Percentiles rank a stretch among this genome's conserved stretches.
phyloP scores from a whole-genome alignment of 2,329 filamentous ascomycete genomes.

The Leptographium procerum region DNA sequence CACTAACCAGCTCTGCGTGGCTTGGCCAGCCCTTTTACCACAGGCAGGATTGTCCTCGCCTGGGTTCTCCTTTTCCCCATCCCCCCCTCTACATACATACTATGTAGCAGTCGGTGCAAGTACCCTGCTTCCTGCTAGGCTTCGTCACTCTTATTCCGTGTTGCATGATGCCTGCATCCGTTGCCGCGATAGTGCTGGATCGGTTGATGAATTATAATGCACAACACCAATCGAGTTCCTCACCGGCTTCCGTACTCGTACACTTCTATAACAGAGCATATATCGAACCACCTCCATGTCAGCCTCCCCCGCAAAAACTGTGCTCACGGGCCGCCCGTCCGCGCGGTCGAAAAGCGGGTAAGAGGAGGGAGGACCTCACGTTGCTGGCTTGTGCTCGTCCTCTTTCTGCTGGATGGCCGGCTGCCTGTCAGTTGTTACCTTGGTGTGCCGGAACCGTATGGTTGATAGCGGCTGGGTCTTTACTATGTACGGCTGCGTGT shows the following conservation, averaged over 20 bases:
- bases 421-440: not conserved
- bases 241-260: not conserved
- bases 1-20: not conserved
- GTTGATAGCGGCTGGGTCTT: not conserved
- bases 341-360: not conserved
- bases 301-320: conserved; percentile 3
- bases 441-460: not conserved
- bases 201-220: not conserved
- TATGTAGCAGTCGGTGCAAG: too few species aligned
- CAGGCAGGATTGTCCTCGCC: not conserved
- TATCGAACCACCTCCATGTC: not conserved
- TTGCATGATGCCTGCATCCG: not conserved
- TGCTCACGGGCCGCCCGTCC: not conserved
- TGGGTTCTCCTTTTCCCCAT: not conserved
- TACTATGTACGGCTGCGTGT: not conserved
- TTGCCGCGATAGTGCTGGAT: not conserved
- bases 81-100: too few species aligned
- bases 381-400: not conserved
- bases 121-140: not conserved
- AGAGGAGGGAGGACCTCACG: not conserved
- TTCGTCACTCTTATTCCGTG: not conserved
- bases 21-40: not conserved
- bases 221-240: not conserved
- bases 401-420: not conserved
- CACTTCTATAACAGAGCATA: not conserved